A percentile compares a stretch with the other conserved stretches of the same genome.
Conservation (phyloP, 2,329 filamentous ascomycete genomes). For the Microcyclospora tardicrescens region DNA sequence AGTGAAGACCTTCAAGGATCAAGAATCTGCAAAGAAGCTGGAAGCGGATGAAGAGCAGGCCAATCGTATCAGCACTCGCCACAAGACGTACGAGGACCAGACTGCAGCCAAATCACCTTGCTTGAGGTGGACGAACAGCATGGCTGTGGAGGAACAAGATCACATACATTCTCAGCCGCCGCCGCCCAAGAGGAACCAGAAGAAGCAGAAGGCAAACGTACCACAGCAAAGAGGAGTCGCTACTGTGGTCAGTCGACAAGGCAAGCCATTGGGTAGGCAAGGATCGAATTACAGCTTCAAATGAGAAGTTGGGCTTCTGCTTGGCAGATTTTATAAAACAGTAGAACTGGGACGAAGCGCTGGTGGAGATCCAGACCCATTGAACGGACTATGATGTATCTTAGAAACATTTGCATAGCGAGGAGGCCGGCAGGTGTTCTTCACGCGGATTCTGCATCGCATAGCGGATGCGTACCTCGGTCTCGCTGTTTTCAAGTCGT, state of each 20-base stretch:
- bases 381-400: too few relatives aligned
- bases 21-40: conserved; percentile 37
- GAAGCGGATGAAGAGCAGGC: conserved; percentile 32
- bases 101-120: conserved; percentile 45
- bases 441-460: too few relatives aligned
- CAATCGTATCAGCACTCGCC: conserved; percentile 49
- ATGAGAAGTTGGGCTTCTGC: neutral
- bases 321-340: too few relatives aligned
- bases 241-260: conserved; percentile 31
- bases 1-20: conserved; percentile 26
- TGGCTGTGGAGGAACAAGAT: conserved; percentile 33
- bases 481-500: too few relatives aligned
- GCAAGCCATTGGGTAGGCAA: conserved; percentile 39
- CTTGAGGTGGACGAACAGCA: conserved; percentile 52
- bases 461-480: too few relatives aligned
- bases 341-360: too few relatives aligned
- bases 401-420: too few relatives aligned
- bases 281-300: conserved; percentile 31
- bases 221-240: conserved; percentile 24
- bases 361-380: too few relatives aligned
- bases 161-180: conserved; percentile 19
- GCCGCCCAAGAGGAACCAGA: conserved; percentile 23
- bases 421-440: too few relatives aligned
- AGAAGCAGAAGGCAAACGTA: conserved; percentile 17
- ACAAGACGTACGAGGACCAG: conserved; percentile 45